Evolutionary conservation across 441 rosid genomes (phyloP).

Genomic region (Erysimum pusillum): DNA sequence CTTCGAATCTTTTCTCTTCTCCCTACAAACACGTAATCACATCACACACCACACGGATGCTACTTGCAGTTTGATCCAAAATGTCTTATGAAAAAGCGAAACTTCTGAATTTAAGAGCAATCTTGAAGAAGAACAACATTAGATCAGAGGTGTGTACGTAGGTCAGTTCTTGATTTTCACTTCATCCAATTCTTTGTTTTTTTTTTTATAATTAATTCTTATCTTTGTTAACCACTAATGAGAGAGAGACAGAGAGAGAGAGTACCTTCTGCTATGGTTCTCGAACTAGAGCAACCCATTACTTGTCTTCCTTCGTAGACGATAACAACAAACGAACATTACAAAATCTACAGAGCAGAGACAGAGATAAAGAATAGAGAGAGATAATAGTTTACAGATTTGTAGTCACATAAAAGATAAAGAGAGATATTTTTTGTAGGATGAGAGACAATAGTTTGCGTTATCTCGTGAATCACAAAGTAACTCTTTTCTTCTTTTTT

Average conservation of each 20-base stretch:
- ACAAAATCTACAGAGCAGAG: slow-evolving; percentile 16
- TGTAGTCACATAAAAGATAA: slow-evolving; percentile 28
- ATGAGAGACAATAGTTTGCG: slow-evolving; percentile 39
- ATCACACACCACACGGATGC: slow-evolving; percentile 11
- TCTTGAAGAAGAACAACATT: slow-evolving; percentile 22
- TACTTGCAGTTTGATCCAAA: background rate
- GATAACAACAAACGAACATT: slow-evolving; percentile 28
- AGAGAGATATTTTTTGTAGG: slow-evolving; percentile 15
- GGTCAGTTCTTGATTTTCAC: background rate
- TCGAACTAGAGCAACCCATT: slow-evolving; percentile 49
- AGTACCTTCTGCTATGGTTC: slow-evolving; percentile 42
- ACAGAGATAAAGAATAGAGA: slow-evolving; percentile 16
- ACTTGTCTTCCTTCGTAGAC: slow-evolving; percentile 3
- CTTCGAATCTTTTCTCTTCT: slow-evolving; percentile 66
- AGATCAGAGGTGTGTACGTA: background rate
- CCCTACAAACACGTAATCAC: slow-evolving; percentile 51
- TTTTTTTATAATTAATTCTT: background rate
- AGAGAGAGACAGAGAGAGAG: slow-evolving; percentile 15
- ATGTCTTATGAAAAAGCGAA: background rate
- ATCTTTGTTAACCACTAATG: background rate
- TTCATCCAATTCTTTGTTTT: background rate
- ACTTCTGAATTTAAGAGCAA: slow-evolving; percentile 8
- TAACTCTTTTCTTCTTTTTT: slow-evolving; percentile 16
- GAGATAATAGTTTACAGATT: slow-evolving; percentile 11
- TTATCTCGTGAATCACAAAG: slow-evolving; percentile 45